phyloP scores from a whole-genome alignment of 176 grass and related monocot species.

The Triticum urartu region DNA sequence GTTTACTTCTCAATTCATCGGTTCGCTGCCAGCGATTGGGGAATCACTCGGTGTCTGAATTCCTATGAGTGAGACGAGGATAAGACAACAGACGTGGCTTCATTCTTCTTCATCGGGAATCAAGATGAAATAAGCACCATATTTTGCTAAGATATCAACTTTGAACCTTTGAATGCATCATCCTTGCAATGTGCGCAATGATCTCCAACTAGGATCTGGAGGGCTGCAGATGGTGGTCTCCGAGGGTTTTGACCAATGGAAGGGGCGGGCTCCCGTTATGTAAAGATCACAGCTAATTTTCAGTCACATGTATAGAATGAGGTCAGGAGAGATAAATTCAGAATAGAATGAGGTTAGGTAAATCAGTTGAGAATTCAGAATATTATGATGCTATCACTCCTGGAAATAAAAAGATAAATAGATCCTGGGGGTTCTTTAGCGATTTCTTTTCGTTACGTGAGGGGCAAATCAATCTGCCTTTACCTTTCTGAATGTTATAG shows the following conservation, averaged over 20 bases:
- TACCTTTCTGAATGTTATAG: too few species aligned
- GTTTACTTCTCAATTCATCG: background rate
- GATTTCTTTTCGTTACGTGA: too few species aligned
- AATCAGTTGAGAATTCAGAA: background rate
- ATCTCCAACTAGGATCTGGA: too few species aligned
- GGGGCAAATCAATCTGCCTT: too few species aligned
- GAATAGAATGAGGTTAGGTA: background rate
- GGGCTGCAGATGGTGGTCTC: too few species aligned
- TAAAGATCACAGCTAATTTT: background rate
- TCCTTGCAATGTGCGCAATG: too few species aligned
- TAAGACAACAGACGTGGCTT: too few species aligned
- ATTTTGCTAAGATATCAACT: background rate
- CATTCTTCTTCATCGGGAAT: too few species aligned
- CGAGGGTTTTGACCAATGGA: too few species aligned
- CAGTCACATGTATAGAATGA: background rate
- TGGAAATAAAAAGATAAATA: background rate
- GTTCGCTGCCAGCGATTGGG: background rate
- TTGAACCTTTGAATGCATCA: background rate
- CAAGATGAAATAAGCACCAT: too few species aligned
- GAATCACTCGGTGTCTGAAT: background rate
- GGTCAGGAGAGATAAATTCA: background rate
- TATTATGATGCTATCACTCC: background rate
- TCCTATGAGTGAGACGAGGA: background rate
- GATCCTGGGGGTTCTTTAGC: too few species aligned
- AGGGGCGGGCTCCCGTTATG: too few species aligned